A percentile compares a stretch with the other conserved stretches of the same genome.
These are phyloP conservation scores for Chenopodium quinoa DNA, from an alignment of 148 eudicot species.

Conservation along the genomic window DNA sequence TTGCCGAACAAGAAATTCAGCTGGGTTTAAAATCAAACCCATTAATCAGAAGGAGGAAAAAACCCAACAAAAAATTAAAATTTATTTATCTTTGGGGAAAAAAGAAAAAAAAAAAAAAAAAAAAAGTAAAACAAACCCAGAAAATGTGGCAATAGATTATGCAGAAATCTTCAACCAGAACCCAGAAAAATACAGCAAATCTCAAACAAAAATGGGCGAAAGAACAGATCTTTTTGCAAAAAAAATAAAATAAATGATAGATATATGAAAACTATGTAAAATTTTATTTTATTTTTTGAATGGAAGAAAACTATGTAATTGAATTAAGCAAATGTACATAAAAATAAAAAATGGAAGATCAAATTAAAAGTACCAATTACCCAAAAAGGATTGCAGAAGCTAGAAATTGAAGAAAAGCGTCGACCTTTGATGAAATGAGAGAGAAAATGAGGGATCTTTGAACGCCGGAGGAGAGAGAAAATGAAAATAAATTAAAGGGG, in stretches of 20 bases:
- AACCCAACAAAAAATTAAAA: too few relatives aligned
- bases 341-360: not conserved
- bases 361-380: not conserved
- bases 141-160: not conserved
- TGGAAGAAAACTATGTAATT: too few relatives aligned
- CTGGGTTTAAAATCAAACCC: not conserved
- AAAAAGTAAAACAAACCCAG: not conserved
- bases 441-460: not conserved
- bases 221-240: slow-evolving; percentile 29
- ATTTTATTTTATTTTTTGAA: too few relatives aligned
- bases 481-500: too few relatives aligned
- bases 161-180: not conserved
- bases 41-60: not conserved
- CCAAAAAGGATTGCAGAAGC: not conserved
- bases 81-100: too few relatives aligned
- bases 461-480: not conserved
- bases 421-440: slow-evolving; percentile 16
- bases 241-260: too few relatives aligned
- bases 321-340: not conserved
- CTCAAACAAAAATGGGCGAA: slow-evolving; percentile 15
- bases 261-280: too few relatives aligned
- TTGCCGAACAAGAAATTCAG: slow-evolving; percentile 4
- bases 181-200: slow-evolving; percentile 14
- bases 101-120: too few relatives aligned
- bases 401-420: slow-evolving; percentile 10